Evolutionary conservation across 768 basidiomycete genomes (phyloP), one percentile per base, ranked within the genome.

Genomic region (Rhodotorula graminis): DNA sequence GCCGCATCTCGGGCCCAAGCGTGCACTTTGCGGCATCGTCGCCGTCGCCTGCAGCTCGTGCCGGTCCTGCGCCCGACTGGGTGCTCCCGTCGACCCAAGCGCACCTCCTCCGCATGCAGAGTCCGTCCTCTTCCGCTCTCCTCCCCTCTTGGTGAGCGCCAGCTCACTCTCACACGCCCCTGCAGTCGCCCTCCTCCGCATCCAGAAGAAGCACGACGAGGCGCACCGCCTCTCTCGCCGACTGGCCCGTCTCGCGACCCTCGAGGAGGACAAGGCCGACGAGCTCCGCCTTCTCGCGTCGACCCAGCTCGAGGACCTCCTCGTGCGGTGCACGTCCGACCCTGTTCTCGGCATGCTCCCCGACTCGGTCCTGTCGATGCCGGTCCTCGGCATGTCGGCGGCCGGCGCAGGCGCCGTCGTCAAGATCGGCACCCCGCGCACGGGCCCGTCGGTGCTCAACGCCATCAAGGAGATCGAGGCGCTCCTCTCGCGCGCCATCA

Each of bases 311-410:
- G 87, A 90, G 64, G 86, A 88, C 40, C 90, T 89, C 1, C 88
- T 93, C 75, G 85, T 85, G 50, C 87, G 87, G 14, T 92, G 95
- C 83, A 86, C 87, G 46, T 85, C 87, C 0, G 93, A 97, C 79
- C 90, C 96, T 83, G 90, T 93, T 79, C 83, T 96, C 69, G 93
- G 89, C 78, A 93, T 93, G 27, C 82, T 97, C 33, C 86, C 89
- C 0, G 95, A 98, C 80, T 95, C 95, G 77, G 69, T 78, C 11
- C 60, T 69, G 29, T 47, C 67, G 23, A 73, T 96, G 90, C 90
- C 33, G 89, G 95, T 71, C 87, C 91, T 7, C 84, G 93, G 67
- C 91, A 92, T 0, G 88, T 91, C 87, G 88, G 90, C 5, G 84
- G 93, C 65, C 91, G 92, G 0, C 88, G 90, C 65, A 91, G 92